A percentile compares a stretch with the other conserved stretches of the same genome.
Evolutionary conservation across 2,329 filamentous ascomycete genomes (phyloP).

Genomic region (Magnaporthiopsis rhizophila): DNA sequence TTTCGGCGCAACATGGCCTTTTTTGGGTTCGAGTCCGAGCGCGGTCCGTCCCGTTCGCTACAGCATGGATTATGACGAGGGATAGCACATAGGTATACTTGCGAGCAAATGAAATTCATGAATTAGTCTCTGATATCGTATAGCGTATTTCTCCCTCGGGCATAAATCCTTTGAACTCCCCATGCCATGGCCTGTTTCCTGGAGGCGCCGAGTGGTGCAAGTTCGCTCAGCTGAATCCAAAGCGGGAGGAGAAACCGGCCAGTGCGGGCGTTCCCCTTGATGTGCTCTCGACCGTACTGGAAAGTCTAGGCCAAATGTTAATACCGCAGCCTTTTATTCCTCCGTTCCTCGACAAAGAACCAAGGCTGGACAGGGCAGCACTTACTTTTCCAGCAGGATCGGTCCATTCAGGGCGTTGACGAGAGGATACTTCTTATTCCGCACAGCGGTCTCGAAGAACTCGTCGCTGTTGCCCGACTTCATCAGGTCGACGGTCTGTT

Average conservation of each 20-base stretch:
- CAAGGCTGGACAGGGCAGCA: conserved; percentile 15
- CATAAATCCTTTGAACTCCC: background rate
- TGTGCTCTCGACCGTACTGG: conserved; percentile 51
- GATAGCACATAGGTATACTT: background rate
- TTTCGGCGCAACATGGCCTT: background rate
- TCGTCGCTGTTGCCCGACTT: conserved; percentile 87
- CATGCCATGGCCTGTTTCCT: background rate
- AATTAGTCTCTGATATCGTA: background rate
- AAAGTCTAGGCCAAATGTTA: conserved; percentile 44
- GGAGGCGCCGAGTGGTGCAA: background rate
- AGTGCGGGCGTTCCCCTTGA: conserved; percentile 56
- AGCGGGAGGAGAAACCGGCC: conserved; percentile 65
- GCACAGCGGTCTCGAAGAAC: conserved; percentile 84
- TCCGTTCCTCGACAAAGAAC: background rate
- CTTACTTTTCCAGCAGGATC: conserved; percentile 80
- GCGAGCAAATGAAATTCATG: background rate
- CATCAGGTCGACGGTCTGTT: conserved; percentile 87
- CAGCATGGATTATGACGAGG: background rate
- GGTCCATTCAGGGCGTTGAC: conserved; percentile 90
- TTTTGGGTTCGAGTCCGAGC: background rate
- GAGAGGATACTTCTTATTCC: conserved; percentile 88
- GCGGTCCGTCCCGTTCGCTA: background rate
- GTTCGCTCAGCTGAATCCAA: conserved; percentile 50
- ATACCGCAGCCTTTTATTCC: conserved; percentile 2
- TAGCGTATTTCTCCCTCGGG: background rate